Evolutionary conservation across 2,329 filamentous ascomycete species (phyloP).

Genomic region (Juglanconis sp.): DNA sequence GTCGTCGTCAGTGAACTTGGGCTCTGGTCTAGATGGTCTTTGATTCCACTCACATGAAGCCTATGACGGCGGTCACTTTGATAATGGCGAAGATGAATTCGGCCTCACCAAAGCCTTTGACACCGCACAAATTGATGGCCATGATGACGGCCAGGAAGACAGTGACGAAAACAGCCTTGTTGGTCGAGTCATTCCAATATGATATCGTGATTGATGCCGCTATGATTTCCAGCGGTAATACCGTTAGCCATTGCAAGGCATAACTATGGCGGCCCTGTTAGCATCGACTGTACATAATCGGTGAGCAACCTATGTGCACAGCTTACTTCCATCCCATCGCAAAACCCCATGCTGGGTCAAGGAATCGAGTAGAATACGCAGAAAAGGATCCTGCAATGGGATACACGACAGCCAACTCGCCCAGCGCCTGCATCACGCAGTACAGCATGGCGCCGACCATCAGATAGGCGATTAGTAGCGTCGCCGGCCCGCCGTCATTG

Average conservation of each 20-base stretch:
- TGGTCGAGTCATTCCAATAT: constrained; percentile 68
- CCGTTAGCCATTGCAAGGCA: constrained; percentile 81
- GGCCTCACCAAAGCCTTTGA: constrained; percentile 85
- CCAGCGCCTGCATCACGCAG: constrained; percentile 86
- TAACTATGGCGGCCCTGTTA: constrained; percentile 51
- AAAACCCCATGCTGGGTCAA: constrained; percentile 93
- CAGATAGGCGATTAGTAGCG: constrained; percentile 71
- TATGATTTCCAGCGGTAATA: constrained; percentile 81
- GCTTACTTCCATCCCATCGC: constrained; percentile 90
- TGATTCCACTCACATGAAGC: constrained; percentile 67
- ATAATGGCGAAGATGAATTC: constrained; percentile 85
- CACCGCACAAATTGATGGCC: constrained; percentile 80
- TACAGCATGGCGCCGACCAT: constrained; percentile 86
- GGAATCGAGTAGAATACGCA: constrained; percentile 84
- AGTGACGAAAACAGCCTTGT: constrained; percentile 74
- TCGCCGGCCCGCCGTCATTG: constrained; percentile 71
- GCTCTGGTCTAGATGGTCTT: too few species aligned
- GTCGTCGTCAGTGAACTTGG: constrained; percentile 19
- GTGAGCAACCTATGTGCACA: neutral
- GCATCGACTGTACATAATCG: neutral
- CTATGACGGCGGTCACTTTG: constrained; percentile 82
- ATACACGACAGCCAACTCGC: constrained; percentile 86
- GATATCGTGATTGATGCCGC: constrained; percentile 80
- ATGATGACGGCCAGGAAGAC: constrained; percentile 77
- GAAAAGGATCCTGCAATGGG: constrained; percentile 91